Evolutionary conservation across 305 asterid genomes (phyloP).

Genomic region (Rubia tinctorum): DNA sequence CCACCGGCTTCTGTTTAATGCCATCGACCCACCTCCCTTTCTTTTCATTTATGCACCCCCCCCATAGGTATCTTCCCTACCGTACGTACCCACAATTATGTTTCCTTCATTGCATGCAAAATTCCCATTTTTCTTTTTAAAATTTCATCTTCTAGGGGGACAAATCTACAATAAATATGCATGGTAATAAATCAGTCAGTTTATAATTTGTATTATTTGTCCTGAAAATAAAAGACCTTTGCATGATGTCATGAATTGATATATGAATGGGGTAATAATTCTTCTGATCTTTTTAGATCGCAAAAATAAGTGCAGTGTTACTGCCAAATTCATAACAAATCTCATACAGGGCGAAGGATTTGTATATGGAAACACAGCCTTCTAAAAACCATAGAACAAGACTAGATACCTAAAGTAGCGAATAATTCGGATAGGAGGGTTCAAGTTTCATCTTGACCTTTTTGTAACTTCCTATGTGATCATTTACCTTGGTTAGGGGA

Average conservation of each 20-base stretch:
- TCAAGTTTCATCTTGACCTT: too few species aligned
- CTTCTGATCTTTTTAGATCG: not conserved
- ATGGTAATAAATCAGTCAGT: not conserved
- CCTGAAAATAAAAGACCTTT: not conserved
- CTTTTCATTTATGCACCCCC: constrained; percentile 28
- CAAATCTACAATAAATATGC: not conserved
- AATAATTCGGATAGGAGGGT: too few species aligned
- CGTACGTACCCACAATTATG: constrained; percentile 3
- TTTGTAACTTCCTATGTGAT: too few species aligned
- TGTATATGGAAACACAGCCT: too few species aligned
- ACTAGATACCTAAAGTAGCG: too few species aligned
- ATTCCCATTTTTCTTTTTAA: not conserved
- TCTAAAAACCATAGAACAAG: too few species aligned
- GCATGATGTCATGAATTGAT: not conserved
- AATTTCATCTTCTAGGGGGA: not conserved
- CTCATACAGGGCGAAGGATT: too few species aligned
- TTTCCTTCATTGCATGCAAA: constrained; percentile 6
- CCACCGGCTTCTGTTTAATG: constrained; percentile 33
- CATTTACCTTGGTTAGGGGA: too few species aligned
- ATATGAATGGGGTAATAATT: not conserved
- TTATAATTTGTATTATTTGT: not conserved
- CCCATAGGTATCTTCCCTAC: not conserved
- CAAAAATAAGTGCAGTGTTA: not conserved
- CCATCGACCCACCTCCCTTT: constrained; percentile 38
- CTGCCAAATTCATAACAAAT: too few species aligned